Conservation (phyloP, 345 rosid species). For the Hevea brasiliensis region DNA sequence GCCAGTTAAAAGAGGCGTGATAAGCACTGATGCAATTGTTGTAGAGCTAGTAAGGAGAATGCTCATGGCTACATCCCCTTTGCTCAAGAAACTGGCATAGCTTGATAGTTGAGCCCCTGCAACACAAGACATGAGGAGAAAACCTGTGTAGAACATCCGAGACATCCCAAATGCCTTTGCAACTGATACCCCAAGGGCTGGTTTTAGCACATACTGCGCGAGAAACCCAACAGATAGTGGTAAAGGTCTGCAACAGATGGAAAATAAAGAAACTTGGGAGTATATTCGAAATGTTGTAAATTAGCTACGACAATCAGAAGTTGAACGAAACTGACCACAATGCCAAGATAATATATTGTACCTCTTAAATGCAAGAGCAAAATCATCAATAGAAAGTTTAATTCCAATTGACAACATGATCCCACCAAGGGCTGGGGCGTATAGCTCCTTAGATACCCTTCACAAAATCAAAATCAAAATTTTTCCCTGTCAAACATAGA, state of each 20-base stretch:
- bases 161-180: conserved; percentile 81
- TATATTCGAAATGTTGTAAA: background rate
- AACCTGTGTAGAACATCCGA: conserved; percentile 70
- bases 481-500: background rate
- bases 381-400: conserved; percentile 74
- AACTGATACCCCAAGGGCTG: conserved; percentile 67
- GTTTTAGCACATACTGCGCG: conserved; percentile 79
- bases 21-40: conserved; percentile 75
- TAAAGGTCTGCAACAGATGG: conserved; percentile 63
- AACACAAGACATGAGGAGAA: conserved; percentile 85
- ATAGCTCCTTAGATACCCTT: conserved; percentile 92
- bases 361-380: conserved; percentile 89
- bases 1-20: conserved; percentile 65
- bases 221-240: conserved; percentile 79
- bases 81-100: conserved; percentile 76
- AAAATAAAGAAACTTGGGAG: conserved; percentile 19
- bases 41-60: conserved; percentile 82
- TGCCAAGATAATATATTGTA: conserved; percentile 19
- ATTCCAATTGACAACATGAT: conserved; percentile 95
- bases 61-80: conserved; percentile 91
- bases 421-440: conserved; percentile 98
- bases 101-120: conserved; percentile 93
- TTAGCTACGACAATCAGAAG: background rate
- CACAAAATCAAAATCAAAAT: conserved; percentile 18
- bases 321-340: background rate